phyloP scores from a whole-genome alignment of 176 grass and related monocot genomes.

The Raddia distichophylla region DNA sequence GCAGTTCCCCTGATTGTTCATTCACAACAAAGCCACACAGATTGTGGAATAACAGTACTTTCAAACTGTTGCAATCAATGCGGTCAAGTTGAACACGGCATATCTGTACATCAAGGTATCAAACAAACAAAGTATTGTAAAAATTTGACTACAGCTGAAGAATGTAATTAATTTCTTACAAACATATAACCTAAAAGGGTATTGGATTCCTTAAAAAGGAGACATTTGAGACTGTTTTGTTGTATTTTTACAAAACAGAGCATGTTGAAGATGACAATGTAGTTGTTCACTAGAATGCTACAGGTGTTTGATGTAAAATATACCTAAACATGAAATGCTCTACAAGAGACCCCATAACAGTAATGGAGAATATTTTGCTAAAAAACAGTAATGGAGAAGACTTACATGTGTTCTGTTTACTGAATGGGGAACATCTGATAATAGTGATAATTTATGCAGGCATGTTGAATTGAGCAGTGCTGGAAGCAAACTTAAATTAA shows the following conservation, averaged over 20 bases:
- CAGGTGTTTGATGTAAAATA: not conserved
- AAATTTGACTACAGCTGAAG: conserved; percentile 19
- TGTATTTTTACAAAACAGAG: conserved; percentile 11
- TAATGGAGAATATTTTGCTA: not conserved
- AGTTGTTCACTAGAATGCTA: conserved; percentile 34
- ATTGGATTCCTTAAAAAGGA: not conserved
- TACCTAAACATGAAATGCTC: conserved; percentile 24
- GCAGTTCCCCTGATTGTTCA: conserved; percentile 50
- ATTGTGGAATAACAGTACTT: conserved; percentile 60
- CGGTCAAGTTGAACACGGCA: conserved; percentile 59
- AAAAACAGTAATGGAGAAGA: not conserved
- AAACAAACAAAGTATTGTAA: conserved; percentile 23
- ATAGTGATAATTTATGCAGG: conserved; percentile 72
- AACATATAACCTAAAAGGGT: not conserved
- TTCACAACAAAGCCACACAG: conserved; percentile 57
- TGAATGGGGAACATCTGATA: conserved; percentile 72
- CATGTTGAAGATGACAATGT: conserved; percentile 16
- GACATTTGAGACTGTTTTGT: not conserved
- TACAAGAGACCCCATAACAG: conserved; percentile 23
- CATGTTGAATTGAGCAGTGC: conserved; percentile 88
- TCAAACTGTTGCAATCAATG: conserved; percentile 65
- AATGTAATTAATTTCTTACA: conserved; percentile 18
- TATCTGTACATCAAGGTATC: conserved; percentile 57
- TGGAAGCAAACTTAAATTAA: conserved; percentile 85
- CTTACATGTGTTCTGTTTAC: conserved; percentile 71